A percentile compares a stretch with the other conserved stretches of the same genome.
These are phyloP conservation scores for Ustilago nuda DNA, from an alignment of 1,284 basidiomycete genomes.

Conservation along the genomic window DNA sequence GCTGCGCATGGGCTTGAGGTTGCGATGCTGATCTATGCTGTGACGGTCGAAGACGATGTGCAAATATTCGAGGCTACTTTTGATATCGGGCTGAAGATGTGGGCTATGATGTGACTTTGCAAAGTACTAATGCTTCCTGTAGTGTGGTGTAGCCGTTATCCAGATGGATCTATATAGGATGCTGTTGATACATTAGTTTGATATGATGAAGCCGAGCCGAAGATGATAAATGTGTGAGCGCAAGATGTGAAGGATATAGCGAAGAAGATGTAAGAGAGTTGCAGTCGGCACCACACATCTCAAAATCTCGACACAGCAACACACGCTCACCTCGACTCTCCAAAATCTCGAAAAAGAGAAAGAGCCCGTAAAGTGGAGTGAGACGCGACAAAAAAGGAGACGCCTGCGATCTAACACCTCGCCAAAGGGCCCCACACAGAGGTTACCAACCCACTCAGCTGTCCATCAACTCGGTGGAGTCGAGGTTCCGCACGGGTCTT, in stretches of 20 bases:
- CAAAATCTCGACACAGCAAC: not conserved
- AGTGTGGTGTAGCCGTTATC: not conserved
- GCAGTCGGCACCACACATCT: not conserved
- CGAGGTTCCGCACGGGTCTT: not conserved
- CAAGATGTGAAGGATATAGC: not conserved
- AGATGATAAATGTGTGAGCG: not conserved
- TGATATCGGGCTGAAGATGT: not conserved
- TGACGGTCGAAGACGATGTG: not conserved
- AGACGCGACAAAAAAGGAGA: slow-evolving; percentile 13
- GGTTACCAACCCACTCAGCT: too few species aligned
- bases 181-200: not conserved
- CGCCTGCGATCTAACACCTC: not conserved
- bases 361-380: slow-evolving; percentile 22
- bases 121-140: not conserved
- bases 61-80: not conserved
- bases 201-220: not conserved
- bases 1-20: not conserved
- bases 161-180: not conserved
- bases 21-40: not conserved
- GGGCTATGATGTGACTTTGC: not conserved
- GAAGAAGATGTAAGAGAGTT: not conserved
- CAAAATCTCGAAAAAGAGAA: not conserved
- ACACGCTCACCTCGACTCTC: not conserved
- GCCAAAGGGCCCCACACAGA: not conserved
- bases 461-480: not conserved